Conservation (phyloP, 257 asterid species). For the Cinchona pubescens region DNA sequence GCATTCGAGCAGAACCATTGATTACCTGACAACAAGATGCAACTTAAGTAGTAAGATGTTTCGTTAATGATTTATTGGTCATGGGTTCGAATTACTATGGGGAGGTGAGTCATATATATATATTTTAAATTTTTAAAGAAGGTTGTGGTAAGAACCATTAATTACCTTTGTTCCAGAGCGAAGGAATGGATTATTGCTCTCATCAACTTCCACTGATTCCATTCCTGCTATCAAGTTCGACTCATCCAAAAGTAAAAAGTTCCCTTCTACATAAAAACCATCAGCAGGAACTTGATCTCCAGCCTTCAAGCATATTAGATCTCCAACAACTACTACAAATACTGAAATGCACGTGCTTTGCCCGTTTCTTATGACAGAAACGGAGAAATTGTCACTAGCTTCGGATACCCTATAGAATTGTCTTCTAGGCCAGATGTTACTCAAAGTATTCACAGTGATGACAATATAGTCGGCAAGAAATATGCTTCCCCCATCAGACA, state of each 20-base stretch:
- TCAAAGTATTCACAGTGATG: constrained; percentile 42
- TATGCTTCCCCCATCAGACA: constrained; percentile 67
- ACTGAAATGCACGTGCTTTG: constrained; percentile 34
- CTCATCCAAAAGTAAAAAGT: constrained; percentile 47
- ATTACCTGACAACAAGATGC: no score
- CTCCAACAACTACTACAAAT: constrained; percentile 52
- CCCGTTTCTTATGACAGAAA: constrained; percentile 48
- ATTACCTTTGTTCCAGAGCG: constrained; percentile 56
- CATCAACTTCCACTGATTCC: constrained; percentile 35
- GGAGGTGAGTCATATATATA: no score
- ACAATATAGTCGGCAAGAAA: constrained; percentile 52
- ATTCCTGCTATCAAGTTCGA: constrained; percentile 46
- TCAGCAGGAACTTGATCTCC: constrained; percentile 74
- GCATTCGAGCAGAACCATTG: constrained; percentile 50
- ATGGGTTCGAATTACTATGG: no score
- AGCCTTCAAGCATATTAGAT: constrained; percentile 34
- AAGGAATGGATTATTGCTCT: constrained; percentile 37
- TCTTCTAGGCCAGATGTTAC: constrained; percentile 50
- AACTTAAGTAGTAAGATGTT: no score
- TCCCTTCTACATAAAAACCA: constrained; percentile 45
- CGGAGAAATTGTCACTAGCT: constrained; percentile 34
- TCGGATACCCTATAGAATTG: constrained; percentile 51
- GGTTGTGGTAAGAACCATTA: no score
- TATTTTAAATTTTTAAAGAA: no score
- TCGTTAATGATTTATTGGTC: no score